phyloP scores from a whole-genome alignment of 2,329 filamentous ascomycete species.

The Hypoxylon sp. region DNA sequence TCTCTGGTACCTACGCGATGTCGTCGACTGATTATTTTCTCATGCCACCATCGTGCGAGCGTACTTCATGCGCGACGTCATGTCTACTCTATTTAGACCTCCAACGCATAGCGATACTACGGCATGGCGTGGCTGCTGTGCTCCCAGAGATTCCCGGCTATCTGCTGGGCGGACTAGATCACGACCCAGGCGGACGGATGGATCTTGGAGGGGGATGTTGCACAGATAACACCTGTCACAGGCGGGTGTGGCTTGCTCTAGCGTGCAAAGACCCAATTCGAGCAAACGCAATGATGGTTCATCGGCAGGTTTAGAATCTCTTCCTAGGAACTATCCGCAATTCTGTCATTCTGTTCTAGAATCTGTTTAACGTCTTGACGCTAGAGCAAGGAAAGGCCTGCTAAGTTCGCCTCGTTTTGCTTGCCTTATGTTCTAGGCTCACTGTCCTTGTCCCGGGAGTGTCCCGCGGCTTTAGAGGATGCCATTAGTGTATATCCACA shows the following conservation, averaged over 20 bases:
- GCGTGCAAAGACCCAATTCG: slow-evolving; percentile 7
- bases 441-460: slow-evolving; percentile 29
- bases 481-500: slow-evolving; percentile 20
- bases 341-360: slow-evolving; percentile 4
- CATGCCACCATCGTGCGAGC: slow-evolving; percentile 36
- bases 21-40: slow-evolving; percentile 31
- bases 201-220: slow-evolving; percentile 28
- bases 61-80: slow-evolving; percentile 34
- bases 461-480: slow-evolving; percentile 19
- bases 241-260: slow-evolving; percentile 28
- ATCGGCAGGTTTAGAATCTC: slow-evolving; percentile 8
- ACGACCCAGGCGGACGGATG: slow-evolving; percentile 33
- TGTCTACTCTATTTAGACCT: slow-evolving; percentile 21
- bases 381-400: slow-evolving; percentile 29
- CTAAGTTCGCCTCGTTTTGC: slow-evolving; percentile 29
- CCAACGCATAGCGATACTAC: slow-evolving; percentile 23
- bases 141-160: slow-evolving; percentile 31
- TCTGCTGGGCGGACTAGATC: slow-evolving; percentile 25
- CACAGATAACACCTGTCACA: slow-evolving; percentile 20
- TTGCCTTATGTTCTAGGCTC: slow-evolving; percentile 21
- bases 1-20: slow-evolving; percentile 20
- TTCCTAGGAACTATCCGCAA: not conserved
- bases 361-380: slow-evolving; percentile 4
- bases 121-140: slow-evolving; percentile 32
- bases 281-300: slow-evolving; percentile 25